phyloP scores from a whole-genome alignment of 2,329 filamentous ascomycete genomes.

The Raffaelea deltoideospora region DNA sequence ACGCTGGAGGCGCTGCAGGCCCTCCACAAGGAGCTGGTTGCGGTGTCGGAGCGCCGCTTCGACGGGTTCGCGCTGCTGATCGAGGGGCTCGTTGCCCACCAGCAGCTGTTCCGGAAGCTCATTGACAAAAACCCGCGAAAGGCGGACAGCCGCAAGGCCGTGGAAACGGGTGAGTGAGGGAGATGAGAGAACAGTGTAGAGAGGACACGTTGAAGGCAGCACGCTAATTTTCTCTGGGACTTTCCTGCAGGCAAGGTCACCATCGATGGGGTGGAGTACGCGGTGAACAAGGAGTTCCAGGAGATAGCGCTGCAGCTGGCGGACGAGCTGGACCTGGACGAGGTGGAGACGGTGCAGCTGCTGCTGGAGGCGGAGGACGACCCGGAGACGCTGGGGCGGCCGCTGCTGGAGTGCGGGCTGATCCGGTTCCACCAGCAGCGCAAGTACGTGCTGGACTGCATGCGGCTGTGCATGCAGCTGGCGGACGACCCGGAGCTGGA shows the following conservation, averaged over 20 bases:
- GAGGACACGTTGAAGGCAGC: not conserved
- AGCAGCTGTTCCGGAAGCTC: conserved; percentile 53
- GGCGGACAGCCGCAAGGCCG: conserved; percentile 55
- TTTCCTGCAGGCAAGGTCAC: conserved; percentile 70
- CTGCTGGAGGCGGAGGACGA: conserved; percentile 62
- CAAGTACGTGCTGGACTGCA: conserved; percentile 66
- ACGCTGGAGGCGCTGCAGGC: conserved; percentile 64
- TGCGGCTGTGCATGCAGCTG: conserved; percentile 64
- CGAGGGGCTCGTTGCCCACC: conserved; percentile 50
- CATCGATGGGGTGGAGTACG: conserved; percentile 58
- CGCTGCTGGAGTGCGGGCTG: conserved; percentile 62
- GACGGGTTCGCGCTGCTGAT: conserved; percentile 51
- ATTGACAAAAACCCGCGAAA: conserved; percentile 63
- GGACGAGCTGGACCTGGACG: conserved; percentile 81
- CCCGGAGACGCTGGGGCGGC: conserved; percentile 51
- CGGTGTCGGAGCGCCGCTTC: conserved; percentile 53
- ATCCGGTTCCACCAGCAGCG: conserved; percentile 81
- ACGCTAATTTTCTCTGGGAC: too few species aligned
- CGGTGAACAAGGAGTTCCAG: conserved; percentile 75
- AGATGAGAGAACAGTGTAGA: not conserved
- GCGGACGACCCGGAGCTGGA: conserved; percentile 42
- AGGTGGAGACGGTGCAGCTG: conserved; percentile 65
- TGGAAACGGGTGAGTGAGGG: conserved; percentile 49
- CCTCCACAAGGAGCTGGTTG: conserved; percentile 72
- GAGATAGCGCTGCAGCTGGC: conserved; percentile 68